Evolutionary conservation across 75 land plant genomes (phyloP), one percentile per base, ranked within the genome.

Genomic region (Ceratopteris richardii): DNA sequence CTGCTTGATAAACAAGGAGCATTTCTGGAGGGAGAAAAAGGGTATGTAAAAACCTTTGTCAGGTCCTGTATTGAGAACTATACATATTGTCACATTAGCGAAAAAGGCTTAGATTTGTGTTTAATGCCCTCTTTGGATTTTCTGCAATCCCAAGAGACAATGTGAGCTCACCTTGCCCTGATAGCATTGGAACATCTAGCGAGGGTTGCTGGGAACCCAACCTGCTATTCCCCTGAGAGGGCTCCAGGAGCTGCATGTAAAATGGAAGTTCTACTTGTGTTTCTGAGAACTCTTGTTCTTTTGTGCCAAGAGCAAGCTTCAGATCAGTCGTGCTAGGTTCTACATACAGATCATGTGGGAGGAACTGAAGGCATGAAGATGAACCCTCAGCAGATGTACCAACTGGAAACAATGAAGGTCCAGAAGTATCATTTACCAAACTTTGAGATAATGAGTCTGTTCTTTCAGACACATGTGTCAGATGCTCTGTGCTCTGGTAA

Each of bases 61-160:
- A 33, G 50, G 50, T 46, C 50, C 14, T 46, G 50, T 21, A 46
- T 46, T 46, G 17, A 21, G 5, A n/a, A 46, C 50, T 46, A 17
- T 46, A 46, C 50, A 46, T 6, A 46, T 5, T 46, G 17, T 46
- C 17, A 46, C 50, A 46, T 46, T 17, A 46, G 50, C 50, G 13
- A 46, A 46, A 46, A n/a, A 46, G 22, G 3, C 50, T 5, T 2
- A 46, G 50, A n/a, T 5, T 46, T 6, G 5, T 46, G 22, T 6
- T 17, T 46, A 18, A 2, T n/a, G 50, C 13, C 50, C 50, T 46
- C 50, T 46, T 46, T n/a, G 50, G 17, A 46, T 46, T 5, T 46
- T 46, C 50, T 46, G 50, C 13, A 46, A 46, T n/a, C 22, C 13
- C 50, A 5, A 46, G 22, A n/a, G 50, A 46, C 22, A 46, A 17